A percentile compares a stretch with the other conserved stretches of the same genome.
Evolutionary conservation across 2,329 filamentous ascomycete species (phyloP).

Genomic region (Stagonosporopsis vannaccii): DNA sequence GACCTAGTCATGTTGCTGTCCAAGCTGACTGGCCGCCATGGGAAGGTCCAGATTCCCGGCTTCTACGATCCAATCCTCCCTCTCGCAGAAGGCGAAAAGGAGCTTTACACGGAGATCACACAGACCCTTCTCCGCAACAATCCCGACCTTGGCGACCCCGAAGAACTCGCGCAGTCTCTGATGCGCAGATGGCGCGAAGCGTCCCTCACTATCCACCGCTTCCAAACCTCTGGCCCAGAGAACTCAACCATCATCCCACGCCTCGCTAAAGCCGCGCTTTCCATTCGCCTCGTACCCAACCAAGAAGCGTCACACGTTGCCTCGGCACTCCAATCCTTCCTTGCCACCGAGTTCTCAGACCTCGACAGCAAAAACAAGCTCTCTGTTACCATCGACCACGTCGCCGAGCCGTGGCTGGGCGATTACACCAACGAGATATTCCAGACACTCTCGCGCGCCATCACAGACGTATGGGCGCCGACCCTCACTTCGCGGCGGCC

Average conservation of each 20-base stretch:
- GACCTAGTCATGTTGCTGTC: conserved; percentile 86
- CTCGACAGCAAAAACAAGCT: conserved; percentile 84
- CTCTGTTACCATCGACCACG: conserved; percentile 85
- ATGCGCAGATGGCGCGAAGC: conserved; percentile 97
- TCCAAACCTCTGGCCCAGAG: conserved; percentile 87
- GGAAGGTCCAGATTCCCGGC: conserved; percentile 81
- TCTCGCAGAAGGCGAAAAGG: conserved; percentile 76
- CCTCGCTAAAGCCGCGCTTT: conserved; percentile 86
- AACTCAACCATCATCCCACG: conserved; percentile 92
- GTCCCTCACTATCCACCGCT: conserved; percentile 90
- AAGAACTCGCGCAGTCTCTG: conserved; percentile 79
- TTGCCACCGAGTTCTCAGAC: conserved; percentile 73
- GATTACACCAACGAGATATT: conserved; percentile 92
- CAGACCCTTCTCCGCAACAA: conserved; percentile 76
- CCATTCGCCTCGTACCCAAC: conserved; percentile 89
- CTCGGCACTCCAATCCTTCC: conserved; percentile 69
- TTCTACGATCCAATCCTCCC: conserved; percentile 88
- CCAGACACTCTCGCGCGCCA: conserved; percentile 82
- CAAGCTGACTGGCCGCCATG: conserved; percentile 80
- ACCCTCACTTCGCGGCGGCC: conserved; percentile 40
- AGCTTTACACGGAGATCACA: conserved; percentile 84
- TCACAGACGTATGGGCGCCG: conserved; percentile 83
- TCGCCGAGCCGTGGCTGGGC: conserved; percentile 95
- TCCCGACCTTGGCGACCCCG: conserved; percentile 67
- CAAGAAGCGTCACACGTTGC: conserved; percentile 86